A percentile compares a stretch with the other conserved stretches of the same genome.
Evolutionary conservation across 2,329 filamentous ascomycete genomes (phyloP).

Genomic region (Colletotrichum scovillei): DNA sequence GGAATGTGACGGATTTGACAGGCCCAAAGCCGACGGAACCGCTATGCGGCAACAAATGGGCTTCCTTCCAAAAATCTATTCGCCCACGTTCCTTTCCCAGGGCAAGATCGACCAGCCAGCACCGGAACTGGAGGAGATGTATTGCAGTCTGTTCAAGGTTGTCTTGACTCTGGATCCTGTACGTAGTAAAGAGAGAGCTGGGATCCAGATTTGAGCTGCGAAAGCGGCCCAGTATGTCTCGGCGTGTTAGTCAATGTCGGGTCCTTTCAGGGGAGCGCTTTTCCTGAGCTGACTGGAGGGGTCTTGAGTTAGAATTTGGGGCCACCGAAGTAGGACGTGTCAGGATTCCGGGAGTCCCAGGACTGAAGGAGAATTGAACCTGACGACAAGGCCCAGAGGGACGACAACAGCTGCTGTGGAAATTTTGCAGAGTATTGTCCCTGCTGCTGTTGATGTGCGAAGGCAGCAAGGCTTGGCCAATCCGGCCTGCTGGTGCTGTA

Average conservation of each 20-base stretch:
- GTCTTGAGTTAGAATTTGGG: neutral
- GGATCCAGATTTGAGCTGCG: constrained; percentile 24
- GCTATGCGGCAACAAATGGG: constrained; percentile 12
- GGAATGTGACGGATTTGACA: constrained; percentile 32
- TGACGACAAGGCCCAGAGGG: neutral
- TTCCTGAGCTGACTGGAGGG: neutral
- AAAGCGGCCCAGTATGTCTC: constrained; percentile 5
- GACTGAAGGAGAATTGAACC: neutral
- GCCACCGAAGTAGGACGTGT: neutral
- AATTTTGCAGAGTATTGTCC: no score
- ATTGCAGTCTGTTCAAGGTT: neutral
- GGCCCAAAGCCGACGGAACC: constrained; percentile 28
- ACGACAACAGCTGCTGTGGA: neutral
- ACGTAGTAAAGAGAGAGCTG: neutral
- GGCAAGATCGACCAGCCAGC: neutral
- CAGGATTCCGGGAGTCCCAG: neutral
- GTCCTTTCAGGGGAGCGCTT: neutral
- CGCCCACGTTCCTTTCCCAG: constrained; percentile 1
- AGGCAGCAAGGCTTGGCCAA: neutral
- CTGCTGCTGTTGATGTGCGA: neutral
- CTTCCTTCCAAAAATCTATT: constrained; percentile 6
- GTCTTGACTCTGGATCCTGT: neutral
- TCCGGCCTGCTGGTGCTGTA: constrained; percentile 7
- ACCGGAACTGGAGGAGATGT: neutral
- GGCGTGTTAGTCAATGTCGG: neutral